Evolutionary conservation across 1,284 basidiomycete species (phyloP), one percentile per base, ranked within the genome.

Genomic region (Schizophyllum commune): DNA sequence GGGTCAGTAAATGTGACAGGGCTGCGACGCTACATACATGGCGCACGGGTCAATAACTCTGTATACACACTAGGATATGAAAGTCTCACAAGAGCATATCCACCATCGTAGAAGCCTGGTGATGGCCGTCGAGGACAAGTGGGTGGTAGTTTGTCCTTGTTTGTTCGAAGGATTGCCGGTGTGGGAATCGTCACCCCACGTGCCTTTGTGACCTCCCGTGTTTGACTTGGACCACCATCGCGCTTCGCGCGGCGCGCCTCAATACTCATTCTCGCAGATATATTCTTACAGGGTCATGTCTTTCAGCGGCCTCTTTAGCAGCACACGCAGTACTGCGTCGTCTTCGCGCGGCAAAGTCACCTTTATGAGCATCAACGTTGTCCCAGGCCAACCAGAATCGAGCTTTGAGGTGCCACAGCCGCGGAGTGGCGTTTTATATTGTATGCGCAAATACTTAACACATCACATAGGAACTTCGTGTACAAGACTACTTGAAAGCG

Each of bases 1-100:
- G 88, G 0, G 83, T 81, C 55, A 83, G 74, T 1, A 88, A 77
- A 22, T 76, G 68, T 1, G 71, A 70, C 39, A 83, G 76, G 0
- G 80, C 73, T 27, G 79, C 79, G 56, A 86, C 78, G 63, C 84
- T 86, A 69, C 20, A 57, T 33, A n/a, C 55, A 60, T n/a, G n/a
- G 34, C 34, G 13, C 13, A 39, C 34, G 13, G 6, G 7, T 39
- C 34, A 39, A 13, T 39, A 6, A 13, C 34, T 39, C 34, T 13
- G 6, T 39, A 39, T 13, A 39, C 7, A 39, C 34, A 13, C 6
- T 39, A 39, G 13, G 13, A 7, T 7, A 13, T 39, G 34, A 39
- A 39, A 13, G 13, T 7, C 34, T 47, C 39, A 47, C 39, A 47
- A 8, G 2, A 47, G 39, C 39, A 47, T 47, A 4, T 47, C 17